Percentiles rank a stretch among this genome's conserved stretches.
Conservation (phyloP, 2,329 filamentous ascomycete genomes). For the Aureobasidium vineae region DNA sequence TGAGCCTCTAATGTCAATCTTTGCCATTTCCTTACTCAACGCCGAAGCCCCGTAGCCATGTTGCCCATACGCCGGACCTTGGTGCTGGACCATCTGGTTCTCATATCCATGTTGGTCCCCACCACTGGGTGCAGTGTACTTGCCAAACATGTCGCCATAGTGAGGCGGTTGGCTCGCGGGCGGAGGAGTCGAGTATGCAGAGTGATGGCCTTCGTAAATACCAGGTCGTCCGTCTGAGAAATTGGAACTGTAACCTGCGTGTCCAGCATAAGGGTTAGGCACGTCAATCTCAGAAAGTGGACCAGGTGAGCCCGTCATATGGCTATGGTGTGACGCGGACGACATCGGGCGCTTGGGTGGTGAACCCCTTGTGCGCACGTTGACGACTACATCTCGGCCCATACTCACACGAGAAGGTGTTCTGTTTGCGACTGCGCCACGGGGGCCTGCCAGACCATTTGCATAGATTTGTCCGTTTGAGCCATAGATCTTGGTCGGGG, state of each 20-base stretch:
- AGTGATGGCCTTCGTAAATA: constrained; percentile 1
- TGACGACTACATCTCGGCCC: constrained; percentile 38
- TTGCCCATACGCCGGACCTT: constrained; percentile 29
- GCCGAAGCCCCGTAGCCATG: constrained; percentile 51
- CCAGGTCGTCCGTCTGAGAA: constrained; percentile 42
- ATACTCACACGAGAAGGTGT: constrained; percentile 26
- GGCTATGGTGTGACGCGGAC: constrained; percentile 41
- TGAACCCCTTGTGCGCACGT: constrained; percentile 35
- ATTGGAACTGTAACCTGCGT: constrained; percentile 50
- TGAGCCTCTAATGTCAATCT: constrained; percentile 46
- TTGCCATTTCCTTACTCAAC: constrained; percentile 67
- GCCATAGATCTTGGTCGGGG: constrained; percentile 39
- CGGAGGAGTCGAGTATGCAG: neutral
- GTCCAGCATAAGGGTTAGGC: constrained; percentile 53
- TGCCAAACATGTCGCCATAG: constrained; percentile 22
- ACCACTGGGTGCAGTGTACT: constrained; percentile 1
- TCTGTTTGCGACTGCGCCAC: constrained; percentile 14
- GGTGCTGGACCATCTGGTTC: constrained; percentile 30
- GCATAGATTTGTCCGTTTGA: constrained; percentile 39
- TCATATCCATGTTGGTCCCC: constrained; percentile 25
- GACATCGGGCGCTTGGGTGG: constrained; percentile 44
- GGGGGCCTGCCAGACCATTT: constrained; percentile 28
- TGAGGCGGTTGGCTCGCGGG: neutral
- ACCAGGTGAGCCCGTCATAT: constrained; percentile 38
- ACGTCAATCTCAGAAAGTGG: constrained; percentile 33